phyloP scores from a whole-genome alignment of 2,329 filamentous ascomycete genomes.

The Fulvia fulva region DNA sequence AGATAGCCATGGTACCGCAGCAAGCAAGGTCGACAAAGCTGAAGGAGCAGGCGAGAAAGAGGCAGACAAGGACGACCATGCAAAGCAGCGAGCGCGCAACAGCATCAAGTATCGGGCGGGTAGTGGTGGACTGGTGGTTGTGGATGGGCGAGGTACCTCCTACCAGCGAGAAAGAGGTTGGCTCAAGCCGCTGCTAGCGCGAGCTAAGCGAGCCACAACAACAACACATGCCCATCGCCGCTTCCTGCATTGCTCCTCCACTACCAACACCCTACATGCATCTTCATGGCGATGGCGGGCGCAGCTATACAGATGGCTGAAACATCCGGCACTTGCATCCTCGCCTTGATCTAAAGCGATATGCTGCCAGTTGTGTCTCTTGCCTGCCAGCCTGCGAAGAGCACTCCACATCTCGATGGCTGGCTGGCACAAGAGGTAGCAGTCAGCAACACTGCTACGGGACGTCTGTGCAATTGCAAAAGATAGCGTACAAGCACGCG shows the following conservation, averaged over 20 bases:
- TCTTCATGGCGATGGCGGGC: too few species aligned
- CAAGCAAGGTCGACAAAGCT: background rate
- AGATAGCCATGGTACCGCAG: conserved; percentile 2
- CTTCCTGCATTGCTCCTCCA: background rate
- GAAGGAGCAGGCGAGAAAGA: conserved; percentile 1
- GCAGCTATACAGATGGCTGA: background rate
- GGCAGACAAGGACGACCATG: background rate
- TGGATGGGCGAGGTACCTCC: background rate
- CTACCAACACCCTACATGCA: too few species aligned
- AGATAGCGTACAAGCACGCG: too few species aligned
- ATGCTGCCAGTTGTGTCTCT: background rate
- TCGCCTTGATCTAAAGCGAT: background rate
- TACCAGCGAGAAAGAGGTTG: background rate
- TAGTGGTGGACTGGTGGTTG: background rate
- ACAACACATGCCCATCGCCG: background rate
- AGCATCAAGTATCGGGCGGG: background rate
- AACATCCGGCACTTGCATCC: background rate
- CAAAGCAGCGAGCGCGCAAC: background rate
- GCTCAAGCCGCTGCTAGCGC: background rate
- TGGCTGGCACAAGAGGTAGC: background rate
- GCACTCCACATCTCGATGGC: background rate
- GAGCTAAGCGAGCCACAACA: background rate
- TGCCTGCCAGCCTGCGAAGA: background rate
- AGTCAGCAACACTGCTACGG: background rate
- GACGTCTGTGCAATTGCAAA: background rate